Percentiles rank a stretch among this genome's conserved stretches.
Evolutionary conservation across 2,329 filamentous ascomycete genomes (phyloP).

Genomic region (Exophiala lecanii-corni): DNA sequence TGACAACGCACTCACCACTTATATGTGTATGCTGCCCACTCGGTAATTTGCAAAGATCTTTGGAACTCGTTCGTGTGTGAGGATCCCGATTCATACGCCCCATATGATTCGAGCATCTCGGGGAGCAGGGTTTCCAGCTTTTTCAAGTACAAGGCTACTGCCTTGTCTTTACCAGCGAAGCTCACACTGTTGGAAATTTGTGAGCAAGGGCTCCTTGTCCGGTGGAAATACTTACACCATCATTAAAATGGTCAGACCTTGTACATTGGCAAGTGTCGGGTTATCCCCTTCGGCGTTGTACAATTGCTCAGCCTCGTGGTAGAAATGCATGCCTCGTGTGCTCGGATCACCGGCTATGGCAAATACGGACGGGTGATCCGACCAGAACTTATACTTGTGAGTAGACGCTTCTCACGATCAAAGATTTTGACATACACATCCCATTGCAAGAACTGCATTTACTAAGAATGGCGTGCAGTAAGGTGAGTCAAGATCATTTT

Average conservation of each 20-base stretch:
- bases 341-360: slow-evolving; percentile 28
- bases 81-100: background rate
- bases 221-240: slow-evolving; percentile 15
- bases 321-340: slow-evolving; percentile 34
- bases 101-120: slow-evolving; percentile 7
- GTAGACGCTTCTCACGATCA: too few species aligned
- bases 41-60: slow-evolving; percentile 10
- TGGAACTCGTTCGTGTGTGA: slow-evolving; percentile 5
- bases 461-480: slow-evolving; percentile 35
- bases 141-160: slow-evolving; percentile 12
- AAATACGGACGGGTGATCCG: slow-evolving; percentile 33
- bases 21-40: slow-evolving; percentile 17
- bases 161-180: slow-evolving; percentile 15
- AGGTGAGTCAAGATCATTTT: slow-evolving; percentile 24
- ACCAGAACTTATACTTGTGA: slow-evolving; percentile 37
- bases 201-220: background rate
- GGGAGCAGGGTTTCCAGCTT: slow-evolving; percentile 15
- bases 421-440: slow-evolving; percentile 22
- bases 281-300: slow-evolving; percentile 35
- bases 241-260: slow-evolving; percentile 34
- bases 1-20: slow-evolving; percentile 1
- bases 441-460: slow-evolving; percentile 31
- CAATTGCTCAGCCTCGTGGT: slow-evolving; percentile 33
- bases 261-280: slow-evolving; percentile 33
- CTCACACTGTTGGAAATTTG: slow-evolving; percentile 1